A percentile compares a stretch with the other conserved stretches of the same genome.
Conservation (phyloP, 768 basidiomycete genomes). For the Podaxis sp. region DNA sequence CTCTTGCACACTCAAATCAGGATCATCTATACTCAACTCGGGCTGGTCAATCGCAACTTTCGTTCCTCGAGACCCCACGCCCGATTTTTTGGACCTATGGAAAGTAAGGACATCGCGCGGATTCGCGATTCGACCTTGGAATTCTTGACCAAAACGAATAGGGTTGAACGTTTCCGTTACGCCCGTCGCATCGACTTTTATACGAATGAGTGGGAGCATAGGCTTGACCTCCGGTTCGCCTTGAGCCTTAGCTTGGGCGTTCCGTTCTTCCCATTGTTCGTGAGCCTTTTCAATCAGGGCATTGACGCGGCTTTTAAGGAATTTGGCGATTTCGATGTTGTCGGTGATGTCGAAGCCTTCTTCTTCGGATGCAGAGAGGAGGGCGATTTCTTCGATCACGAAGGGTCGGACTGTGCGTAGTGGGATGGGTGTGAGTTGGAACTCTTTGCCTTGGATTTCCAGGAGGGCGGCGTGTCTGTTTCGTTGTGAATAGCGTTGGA, state of each 20-base stretch:
- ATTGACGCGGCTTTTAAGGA: conserved; percentile 74
- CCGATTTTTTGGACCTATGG: conserved; percentile 70
- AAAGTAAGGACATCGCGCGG: conserved; percentile 92
- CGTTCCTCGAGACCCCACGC: conserved; percentile 32
- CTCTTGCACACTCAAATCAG: conserved; percentile 58
- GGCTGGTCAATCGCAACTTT: conserved; percentile 76
- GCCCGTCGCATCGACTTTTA: conserved; percentile 91
- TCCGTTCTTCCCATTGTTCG: conserved; percentile 71
- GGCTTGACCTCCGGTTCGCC: conserved; percentile 57
- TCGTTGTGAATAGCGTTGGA: neutral
- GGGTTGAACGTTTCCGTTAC: conserved; percentile 93
- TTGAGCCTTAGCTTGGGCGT: conserved; percentile 52
- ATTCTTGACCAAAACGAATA: conserved; percentile 94
- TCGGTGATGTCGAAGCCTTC: conserved; percentile 74
- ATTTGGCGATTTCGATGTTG: conserved; percentile 80
- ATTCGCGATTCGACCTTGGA: conserved; percentile 87
- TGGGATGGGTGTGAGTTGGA: conserved; percentile 79
- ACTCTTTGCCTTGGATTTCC: conserved; percentile 84
- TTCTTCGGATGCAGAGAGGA: conserved; percentile 76
- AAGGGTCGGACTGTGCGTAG: conserved; percentile 93
- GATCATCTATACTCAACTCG: conserved; percentile 78
- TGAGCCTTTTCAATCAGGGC: conserved; percentile 77
- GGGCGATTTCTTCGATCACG: conserved; percentile 75
- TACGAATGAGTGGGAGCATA: conserved; percentile 84
- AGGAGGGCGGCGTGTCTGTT: conserved; percentile 87